phyloP scores from a whole-genome alignment of 805 yeast genomes.

The Vanderwaltozyma tropicalis region DNA sequence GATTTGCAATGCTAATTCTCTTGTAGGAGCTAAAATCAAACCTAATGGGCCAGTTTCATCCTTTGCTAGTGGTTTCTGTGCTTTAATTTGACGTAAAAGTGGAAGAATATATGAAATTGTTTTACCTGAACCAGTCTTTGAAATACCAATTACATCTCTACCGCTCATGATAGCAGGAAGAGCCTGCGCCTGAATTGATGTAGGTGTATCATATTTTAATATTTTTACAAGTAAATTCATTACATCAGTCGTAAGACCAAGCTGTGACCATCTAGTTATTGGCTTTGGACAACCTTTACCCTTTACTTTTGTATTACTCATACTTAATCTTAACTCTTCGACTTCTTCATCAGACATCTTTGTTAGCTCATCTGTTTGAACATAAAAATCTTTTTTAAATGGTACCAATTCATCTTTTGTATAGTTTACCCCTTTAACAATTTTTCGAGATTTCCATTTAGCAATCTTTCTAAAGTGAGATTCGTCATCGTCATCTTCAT shows the following conservation, averaged over 20 bases:
- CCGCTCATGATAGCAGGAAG: conserved; percentile 88
- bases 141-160: conserved; percentile 82
- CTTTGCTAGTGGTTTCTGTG: conserved; percentile 43
- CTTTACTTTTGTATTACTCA: conserved; percentile 58
- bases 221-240: conserved; percentile 41
- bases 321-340: conserved; percentile 37
- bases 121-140: conserved; percentile 95
- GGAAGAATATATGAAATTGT: conserved; percentile 84
- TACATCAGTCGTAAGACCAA: conserved; percentile 60
- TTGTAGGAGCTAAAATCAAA: conserved; percentile 75
- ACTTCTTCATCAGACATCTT: conserved; percentile 46
- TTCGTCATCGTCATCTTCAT: conserved; percentile 26
- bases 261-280: conserved; percentile 64
- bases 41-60: conserved; percentile 68
- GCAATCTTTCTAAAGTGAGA: conserved; percentile 29
- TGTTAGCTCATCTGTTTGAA: conserved; percentile 41
- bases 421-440: conserved; percentile 21
- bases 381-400: conserved; percentile 53
- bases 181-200: conserved; percentile 86
- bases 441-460: conserved; percentile 32
- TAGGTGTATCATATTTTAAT: conserved; percentile 51
- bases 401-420: conserved; percentile 34
- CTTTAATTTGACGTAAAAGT: conserved; percentile 69
- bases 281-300: conserved; percentile 57
- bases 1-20: conserved; percentile 85